Evolutionary conservation across 1,284 basidiomycete genomes (phyloP).

Genomic region (Laetiporus sulphureus): DNA sequence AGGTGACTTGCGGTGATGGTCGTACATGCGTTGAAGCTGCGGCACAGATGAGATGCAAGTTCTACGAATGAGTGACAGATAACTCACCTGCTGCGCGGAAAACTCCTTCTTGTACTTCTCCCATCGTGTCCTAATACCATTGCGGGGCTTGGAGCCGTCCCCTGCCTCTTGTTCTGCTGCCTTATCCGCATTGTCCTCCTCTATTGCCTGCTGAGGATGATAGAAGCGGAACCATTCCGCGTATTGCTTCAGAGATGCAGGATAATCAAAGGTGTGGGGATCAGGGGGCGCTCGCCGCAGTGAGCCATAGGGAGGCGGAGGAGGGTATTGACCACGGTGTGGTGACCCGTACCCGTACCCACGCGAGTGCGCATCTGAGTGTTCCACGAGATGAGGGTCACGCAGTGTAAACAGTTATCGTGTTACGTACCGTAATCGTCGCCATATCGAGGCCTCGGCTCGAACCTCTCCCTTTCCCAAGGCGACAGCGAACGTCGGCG

Average conservation of each 20-base stretch:
- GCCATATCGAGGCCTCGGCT: conserved; percentile 71
- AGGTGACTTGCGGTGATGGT: conserved; percentile 83
- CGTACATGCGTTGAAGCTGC: conserved; percentile 87
- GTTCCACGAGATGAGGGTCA: conserved; percentile 4
- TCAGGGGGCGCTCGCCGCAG: conserved; percentile 63
- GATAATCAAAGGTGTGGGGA: conserved; percentile 78
- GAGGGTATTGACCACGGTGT: conserved; percentile 41
- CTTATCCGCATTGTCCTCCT: conserved; percentile 77
- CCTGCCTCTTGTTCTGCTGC: conserved; percentile 75
- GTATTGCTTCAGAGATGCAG: conserved; percentile 78
- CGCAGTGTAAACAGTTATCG: conserved; percentile 9
- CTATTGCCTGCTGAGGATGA: conserved; percentile 69
- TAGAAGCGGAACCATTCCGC: conserved; percentile 86
- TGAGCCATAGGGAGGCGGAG: conserved; percentile 31
- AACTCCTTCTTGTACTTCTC: conserved; percentile 92
- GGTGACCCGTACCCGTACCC: conserved; percentile 59
- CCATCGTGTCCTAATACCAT: conserved; percentile 75
- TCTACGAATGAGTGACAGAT: not conserved
- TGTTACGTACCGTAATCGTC: conserved; percentile 69
- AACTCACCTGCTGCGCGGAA: conserved; percentile 73
- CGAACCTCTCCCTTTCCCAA: conserved; percentile 74
- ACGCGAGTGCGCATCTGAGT: conserved; percentile 57
- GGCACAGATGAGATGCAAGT: conserved; percentile 12
- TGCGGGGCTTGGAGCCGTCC: conserved; percentile 70
- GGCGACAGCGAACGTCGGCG: conserved; percentile 82